phyloP scores from a whole-genome alignment of 768 basidiomycete species.

The Termitomyces titanicus region DNA sequence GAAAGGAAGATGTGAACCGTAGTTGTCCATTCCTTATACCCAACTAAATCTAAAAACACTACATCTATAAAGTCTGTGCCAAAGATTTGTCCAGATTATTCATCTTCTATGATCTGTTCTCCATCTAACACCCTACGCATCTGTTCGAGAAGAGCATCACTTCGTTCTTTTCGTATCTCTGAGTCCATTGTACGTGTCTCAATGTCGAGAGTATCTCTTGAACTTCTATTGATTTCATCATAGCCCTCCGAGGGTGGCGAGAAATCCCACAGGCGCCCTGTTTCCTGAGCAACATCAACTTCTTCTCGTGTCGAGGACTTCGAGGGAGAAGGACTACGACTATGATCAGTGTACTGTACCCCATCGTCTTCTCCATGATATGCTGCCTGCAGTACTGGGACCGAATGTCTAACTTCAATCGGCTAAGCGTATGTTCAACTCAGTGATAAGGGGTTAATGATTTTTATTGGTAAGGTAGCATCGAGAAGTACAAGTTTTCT shows the following conservation, averaged over 20 bases:
- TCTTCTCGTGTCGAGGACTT: neutral
- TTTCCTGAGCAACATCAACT: neutral
- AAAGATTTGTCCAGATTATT: too few species aligned
- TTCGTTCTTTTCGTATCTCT: constrained; percentile 2
- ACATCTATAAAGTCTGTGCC: neutral
- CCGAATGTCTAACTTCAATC: too few species aligned
- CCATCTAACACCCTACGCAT: constrained; percentile 11
- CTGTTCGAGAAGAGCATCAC: constrained; percentile 2
- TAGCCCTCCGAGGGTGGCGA: neutral
- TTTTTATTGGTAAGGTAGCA: too few species aligned
- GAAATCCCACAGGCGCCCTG: neutral
- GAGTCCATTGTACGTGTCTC: neutral
- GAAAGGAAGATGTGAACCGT: too few species aligned
- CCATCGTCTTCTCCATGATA: neutral
- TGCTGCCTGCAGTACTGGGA: neutral
- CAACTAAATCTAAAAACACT: too few species aligned
- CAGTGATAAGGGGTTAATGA: too few species aligned
- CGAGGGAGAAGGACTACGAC: neutral
- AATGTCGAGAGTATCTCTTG: neutral
- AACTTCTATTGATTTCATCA: neutral
- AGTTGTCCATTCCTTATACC: too few species aligned
- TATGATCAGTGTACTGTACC: neutral
- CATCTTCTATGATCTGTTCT: neutral
- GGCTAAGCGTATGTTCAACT: too few species aligned
- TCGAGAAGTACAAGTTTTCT: too few species aligned